These are phyloP conservation scores for Botrytis fabae DNA, from an alignment of 2,329 filamentous ascomycete genomes.

Conservation along the genomic window DNA sequence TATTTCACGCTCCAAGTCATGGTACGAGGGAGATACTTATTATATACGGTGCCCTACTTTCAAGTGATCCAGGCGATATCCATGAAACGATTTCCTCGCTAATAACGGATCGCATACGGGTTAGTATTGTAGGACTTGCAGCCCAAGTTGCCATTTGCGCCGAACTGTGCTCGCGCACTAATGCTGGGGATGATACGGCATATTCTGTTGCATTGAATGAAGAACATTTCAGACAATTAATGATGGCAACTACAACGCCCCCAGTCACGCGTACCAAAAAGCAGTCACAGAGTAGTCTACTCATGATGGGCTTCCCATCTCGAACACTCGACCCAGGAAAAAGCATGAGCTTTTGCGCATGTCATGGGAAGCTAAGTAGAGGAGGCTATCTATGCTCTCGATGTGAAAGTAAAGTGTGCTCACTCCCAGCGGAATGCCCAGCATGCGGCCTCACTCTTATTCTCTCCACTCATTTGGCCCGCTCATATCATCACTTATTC, in stretches of 20 bases:
- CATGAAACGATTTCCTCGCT: conserved; percentile 82
- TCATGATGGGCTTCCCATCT: conserved; percentile 98
- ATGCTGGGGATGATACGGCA: conserved; percentile 70
- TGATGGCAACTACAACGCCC: conserved; percentile 85
- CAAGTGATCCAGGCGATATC: conserved; percentile 92
- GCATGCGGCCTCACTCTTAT: conserved; percentile 90
- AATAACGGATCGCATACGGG: conserved; percentile 78
- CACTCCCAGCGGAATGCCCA: conserved; percentile 85
- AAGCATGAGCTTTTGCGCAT: conserved; percentile 78
- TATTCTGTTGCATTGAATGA: conserved; percentile 89
- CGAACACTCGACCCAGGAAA: conserved; percentile 69
- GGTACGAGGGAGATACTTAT: conserved; percentile 92
- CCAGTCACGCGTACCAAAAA: conserved; percentile 72
- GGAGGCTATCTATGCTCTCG: conserved; percentile 91
- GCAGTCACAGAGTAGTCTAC: conserved; percentile 62
- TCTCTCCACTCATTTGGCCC: conserved; percentile 85
- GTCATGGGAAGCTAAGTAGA: conserved; percentile 77
- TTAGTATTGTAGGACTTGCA: conserved; percentile 85
- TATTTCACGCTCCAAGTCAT: conserved; percentile 92
- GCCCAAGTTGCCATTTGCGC: conserved; percentile 91
- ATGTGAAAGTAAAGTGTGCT: conserved; percentile 86
- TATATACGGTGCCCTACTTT: conserved; percentile 86
- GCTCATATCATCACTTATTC: conserved; percentile 93
- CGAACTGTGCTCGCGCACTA: conserved; percentile 85
- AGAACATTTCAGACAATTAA: conserved; percentile 82